Base-by-base conservation (phyloP, 2,329 filamentous ascomycete species). In the Botrytis tulipae region DNA sequence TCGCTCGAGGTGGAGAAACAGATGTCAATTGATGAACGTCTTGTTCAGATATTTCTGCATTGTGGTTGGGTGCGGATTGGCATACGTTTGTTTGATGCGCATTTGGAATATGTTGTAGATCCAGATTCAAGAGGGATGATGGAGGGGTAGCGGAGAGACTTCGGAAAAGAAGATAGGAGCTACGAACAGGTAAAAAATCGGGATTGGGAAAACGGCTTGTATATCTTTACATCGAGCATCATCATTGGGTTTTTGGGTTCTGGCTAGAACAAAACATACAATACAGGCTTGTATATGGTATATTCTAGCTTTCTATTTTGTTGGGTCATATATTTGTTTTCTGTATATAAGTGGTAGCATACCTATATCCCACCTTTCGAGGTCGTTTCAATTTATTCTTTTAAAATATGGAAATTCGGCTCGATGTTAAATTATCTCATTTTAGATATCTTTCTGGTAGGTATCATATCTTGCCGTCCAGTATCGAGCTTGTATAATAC, bases 1-100 rank as follows among this genome's bases (percentile, higher is more conserved):
- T 20, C 70, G 70, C 12, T 67, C 60, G 18, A 72, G 62, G 37
- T 67, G 70, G 70, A 72, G 70, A 35, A 72, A 72, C 6, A 72
- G 70, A 46, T 72, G 61, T 37, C 70, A 72, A 18, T 51, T 63
- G 44, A 72, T 67, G 61, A 72, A 72, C 29, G 70, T 72, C 4
- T 32, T 67, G 4, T 72, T 72, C 42, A 72, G 70, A 60, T 72
- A 67, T 20, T 18, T 72, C 12, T 72, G 70, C 29, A 67, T 72
- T 5, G 25, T 54, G 35, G n/a, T 57, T 42, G 44, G 62, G 5
- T 25, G 22, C 10, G 61, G 14, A 7, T 5, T 72, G 20, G 25
- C 62, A 20, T 72, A 72, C n/a, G 16, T 72, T n/a, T 66, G 70
- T 22, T 18, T 57, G 44, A 66, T 54, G 70, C 51, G 70, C n/a